phyloP scores from a whole-genome alignment of 73 alveolate genomes.

The Paramecium sexaurelia region DNA sequence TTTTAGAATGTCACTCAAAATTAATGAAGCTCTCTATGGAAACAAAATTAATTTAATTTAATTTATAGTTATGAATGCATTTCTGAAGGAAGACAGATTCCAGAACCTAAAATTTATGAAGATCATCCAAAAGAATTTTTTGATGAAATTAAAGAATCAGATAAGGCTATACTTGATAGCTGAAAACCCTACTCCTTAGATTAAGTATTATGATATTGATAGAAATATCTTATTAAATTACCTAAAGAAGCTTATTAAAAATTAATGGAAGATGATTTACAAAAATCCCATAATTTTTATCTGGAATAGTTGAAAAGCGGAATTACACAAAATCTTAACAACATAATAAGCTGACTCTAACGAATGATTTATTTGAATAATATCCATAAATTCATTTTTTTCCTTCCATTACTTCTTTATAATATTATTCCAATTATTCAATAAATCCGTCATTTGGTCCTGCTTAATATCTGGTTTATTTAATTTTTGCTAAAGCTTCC shows the following conservation, averaged over 20 bases:
- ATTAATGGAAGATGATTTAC: neutral
- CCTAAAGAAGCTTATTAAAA: neutral
- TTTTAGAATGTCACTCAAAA: neutral
- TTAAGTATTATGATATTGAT: neutral
- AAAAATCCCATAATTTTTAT: neutral
- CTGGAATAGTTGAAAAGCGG: neutral
- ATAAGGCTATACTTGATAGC: neutral
- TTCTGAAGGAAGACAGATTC: neutral
- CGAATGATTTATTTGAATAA: neutral
- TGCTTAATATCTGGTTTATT: neutral
- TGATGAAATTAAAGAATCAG: neutral
- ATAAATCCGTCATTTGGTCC: neutral
- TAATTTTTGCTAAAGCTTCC: neutral
- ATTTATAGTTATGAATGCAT: conserved; percentile 6
- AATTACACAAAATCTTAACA: neutral
- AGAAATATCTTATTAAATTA: neutral
- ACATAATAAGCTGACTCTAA: neutral
- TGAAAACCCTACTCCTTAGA: neutral
- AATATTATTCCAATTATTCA: neutral
- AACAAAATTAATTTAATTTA: neutral
- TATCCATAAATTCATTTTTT: neutral
- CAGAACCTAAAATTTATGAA: neutral
- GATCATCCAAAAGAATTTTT: neutral
- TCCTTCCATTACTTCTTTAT: neutral
- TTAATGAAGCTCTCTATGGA: neutral